These are phyloP conservation scores for Nicotiana undulata DNA, from an alignment of 257 asterid genomes.

Conservation along the genomic window DNA sequence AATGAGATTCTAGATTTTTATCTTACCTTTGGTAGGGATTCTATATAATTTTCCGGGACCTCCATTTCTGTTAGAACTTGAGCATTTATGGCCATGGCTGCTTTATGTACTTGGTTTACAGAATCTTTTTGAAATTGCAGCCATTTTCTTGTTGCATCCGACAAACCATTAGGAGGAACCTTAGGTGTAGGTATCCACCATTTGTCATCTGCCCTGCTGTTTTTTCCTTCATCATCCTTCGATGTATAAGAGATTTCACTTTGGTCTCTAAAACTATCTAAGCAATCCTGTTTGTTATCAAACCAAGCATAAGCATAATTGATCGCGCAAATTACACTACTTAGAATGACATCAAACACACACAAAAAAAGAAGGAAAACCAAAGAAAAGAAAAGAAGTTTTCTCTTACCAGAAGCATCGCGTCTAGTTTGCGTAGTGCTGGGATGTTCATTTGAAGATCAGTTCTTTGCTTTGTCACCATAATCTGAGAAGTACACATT, in stretches of 20 bases:
- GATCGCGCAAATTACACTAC: neutral
- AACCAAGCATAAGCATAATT: neutral
- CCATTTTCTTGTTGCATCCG: conserved; percentile 65
- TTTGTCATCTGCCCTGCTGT: conserved; percentile 40
- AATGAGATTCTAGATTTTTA: neutral
- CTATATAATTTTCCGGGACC: conserved; percentile 71
- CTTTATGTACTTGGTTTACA: conserved; percentile 77
- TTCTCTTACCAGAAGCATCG: conserved; percentile 65
- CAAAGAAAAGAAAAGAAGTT: neutral
- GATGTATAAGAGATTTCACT: conserved; percentile 54
- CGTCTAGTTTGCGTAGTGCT: conserved; percentile 66
- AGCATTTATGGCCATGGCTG: conserved; percentile 85
- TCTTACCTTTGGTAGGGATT: conserved; percentile 75
- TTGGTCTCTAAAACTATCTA: conserved; percentile 79
- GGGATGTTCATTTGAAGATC: conserved; percentile 88
- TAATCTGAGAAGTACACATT: conserved; percentile 36
- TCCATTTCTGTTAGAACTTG: conserved; percentile 69
- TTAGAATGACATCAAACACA: neutral
- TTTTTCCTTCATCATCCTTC: conserved; percentile 35
- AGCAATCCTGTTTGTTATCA: conserved; percentile 49
- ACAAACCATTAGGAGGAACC: conserved; percentile 66
- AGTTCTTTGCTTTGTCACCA: conserved; percentile 63
- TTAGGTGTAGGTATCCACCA: conserved; percentile 96
- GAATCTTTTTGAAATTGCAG: conserved; percentile 73
- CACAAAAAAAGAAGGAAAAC: neutral